Percentiles rank a stretch among this genome's conserved stretches.
phyloP scores from a whole-genome alignment of 2,329 filamentous ascomycete genomes.

The Emericellopsis cladophorae region DNA sequence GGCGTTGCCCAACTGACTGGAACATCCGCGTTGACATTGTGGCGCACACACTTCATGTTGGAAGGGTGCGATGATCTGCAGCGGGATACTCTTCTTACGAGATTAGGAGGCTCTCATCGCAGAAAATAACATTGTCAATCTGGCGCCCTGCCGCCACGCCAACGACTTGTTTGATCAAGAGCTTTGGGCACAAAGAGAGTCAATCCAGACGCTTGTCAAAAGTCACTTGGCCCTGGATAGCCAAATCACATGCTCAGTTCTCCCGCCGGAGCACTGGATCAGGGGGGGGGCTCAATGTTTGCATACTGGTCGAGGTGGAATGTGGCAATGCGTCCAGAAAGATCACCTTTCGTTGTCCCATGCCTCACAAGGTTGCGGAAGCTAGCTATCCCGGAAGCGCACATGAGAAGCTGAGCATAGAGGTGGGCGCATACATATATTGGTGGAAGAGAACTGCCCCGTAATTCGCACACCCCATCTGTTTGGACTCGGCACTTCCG shows the following conservation, averaged over 20 bases:
- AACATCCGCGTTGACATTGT: too few relatives aligned
- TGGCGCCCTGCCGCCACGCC: conserved; percentile 1
- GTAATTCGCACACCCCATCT: too few relatives aligned
- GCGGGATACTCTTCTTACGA: too few relatives aligned
- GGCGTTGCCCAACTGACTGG: too few relatives aligned
- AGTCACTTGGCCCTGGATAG: conserved; percentile 12
- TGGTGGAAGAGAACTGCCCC: too few relatives aligned
- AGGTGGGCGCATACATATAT: too few relatives aligned
- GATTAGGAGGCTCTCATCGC: too few relatives aligned
- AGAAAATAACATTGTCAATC: conserved; percentile 1
- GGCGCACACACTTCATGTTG: too few relatives aligned
- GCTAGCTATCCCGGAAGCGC: conserved; percentile 20
- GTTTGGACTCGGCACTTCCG: too few relatives aligned
- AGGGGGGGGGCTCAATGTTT: conserved; percentile 22
- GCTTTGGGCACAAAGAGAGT: conserved; percentile 3
- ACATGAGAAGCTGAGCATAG: conserved; percentile 26
- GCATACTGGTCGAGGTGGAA: conserved; percentile 14
- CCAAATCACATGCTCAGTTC: conserved; percentile 10
- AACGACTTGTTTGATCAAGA: conserved; percentile 1
- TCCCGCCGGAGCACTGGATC: conserved; percentile 12
- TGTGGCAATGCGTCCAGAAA: conserved; percentile 8
- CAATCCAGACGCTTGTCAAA: conserved; percentile 7
- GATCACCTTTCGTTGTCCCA: conserved; percentile 15
- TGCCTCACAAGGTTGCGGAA: conserved; percentile 24
- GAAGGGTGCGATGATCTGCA: too few relatives aligned